Evolutionary conservation across 768 basidiomycete genomes (phyloP).

Genomic region (Boletus tylopilopsis): DNA sequence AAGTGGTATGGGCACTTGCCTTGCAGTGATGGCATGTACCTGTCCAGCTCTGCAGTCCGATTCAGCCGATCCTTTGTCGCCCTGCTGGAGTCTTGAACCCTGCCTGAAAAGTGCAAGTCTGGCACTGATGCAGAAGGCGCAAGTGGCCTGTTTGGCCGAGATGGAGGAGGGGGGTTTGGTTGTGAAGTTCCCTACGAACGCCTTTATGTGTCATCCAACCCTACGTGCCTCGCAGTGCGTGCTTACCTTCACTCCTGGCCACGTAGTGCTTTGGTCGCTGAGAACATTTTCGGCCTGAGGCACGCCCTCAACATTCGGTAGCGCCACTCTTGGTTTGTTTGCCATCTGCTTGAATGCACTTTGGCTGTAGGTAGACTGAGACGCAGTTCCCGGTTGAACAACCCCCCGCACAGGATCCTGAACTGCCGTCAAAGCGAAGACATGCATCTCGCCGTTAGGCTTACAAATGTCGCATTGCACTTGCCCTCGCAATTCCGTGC

Average conservation of each 20-base stretch:
- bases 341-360: no score
- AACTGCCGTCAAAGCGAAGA: neutral
- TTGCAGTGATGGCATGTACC: neutral
- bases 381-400: neutral
- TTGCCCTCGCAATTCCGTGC: neutral
- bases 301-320: no score
- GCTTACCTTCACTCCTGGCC: no score
- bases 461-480: neutral
- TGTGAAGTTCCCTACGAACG: no score
- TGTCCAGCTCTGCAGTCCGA: neutral
- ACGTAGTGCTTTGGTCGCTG: no score
- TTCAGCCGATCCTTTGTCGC: neutral
- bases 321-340: no score
- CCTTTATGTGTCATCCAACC: no score
- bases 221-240: no score
- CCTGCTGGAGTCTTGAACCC: neutral
- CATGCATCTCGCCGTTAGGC: neutral
- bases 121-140: neutral
- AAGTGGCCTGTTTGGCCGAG: neutral
- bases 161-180: neutral
- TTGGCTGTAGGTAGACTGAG: no score
- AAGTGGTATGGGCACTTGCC: constrained; percentile 9
- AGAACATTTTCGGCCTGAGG: no score
- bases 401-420: neutral
- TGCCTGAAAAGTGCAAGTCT: neutral